Conservation (phyloP, 2,329 filamentous ascomycete species). For the Diaporthe vexans region DNA sequence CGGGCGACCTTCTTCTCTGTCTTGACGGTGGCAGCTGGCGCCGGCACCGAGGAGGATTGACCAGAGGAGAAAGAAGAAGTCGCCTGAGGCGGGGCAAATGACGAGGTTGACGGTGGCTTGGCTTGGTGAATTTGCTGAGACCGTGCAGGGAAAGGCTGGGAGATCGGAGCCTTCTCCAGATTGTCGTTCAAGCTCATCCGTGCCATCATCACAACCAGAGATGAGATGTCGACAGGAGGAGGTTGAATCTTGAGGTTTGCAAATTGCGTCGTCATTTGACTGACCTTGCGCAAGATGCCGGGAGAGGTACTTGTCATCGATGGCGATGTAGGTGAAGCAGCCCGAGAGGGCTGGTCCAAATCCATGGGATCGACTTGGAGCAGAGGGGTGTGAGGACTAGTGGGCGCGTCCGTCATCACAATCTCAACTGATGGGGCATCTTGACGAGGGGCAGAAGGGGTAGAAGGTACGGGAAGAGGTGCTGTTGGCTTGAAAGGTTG, state of each 20-base stretch:
- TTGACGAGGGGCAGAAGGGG: not conserved
- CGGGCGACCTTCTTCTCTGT: slow-evolving; percentile 6
- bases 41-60: slow-evolving; percentile 1
- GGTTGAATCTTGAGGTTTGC: not conserved
- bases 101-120: not conserved
- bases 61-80: slow-evolving; percentile 1
- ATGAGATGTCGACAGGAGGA: not conserved
- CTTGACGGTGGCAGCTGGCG: not conserved
- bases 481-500: not conserved
- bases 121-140: not conserved
- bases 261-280: not conserved
- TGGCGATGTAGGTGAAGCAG: not conserved
- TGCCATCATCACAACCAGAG: slow-evolving; percentile 1
- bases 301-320: not conserved
- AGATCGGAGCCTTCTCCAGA: not conserved
- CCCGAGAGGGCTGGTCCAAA: not conserved
- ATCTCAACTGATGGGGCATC: not conserved
- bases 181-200: slow-evolving; percentile 19
- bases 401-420: not conserved
- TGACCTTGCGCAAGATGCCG: not conserved
- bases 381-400: not conserved
- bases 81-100: not conserved
- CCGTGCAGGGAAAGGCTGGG: not conserved
- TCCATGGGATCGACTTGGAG: not conserved
- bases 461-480: too few species aligned